Evolutionary conservation across 768 basidiomycete genomes (phyloP).

Genomic region (Suillus hirtellus): DNA sequence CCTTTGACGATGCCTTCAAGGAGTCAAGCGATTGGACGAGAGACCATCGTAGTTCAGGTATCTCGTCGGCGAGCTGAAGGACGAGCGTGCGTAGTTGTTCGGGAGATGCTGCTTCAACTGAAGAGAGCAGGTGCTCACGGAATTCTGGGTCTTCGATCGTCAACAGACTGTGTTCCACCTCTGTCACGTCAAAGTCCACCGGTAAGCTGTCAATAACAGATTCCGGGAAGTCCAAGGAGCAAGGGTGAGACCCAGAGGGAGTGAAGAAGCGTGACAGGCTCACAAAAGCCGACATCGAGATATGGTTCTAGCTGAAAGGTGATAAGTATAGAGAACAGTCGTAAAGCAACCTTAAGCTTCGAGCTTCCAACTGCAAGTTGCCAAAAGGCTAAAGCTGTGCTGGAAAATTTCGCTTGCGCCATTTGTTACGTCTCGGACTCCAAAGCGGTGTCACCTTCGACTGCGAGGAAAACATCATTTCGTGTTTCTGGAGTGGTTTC

Average conservation of each 20-base stretch:
- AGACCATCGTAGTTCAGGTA: not conserved
- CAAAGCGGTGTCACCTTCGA: not conserved
- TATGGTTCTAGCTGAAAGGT: not conserved
- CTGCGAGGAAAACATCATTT: not conserved
- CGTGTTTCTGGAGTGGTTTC: not conserved
- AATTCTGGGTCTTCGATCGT: not conserved
- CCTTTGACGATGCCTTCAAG: not conserved
- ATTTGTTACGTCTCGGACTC: not conserved
- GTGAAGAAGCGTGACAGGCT: not conserved
- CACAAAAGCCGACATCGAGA: constrained; percentile 3
- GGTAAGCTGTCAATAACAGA: not conserved
- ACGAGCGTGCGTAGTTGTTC: not conserved
- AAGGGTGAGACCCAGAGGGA: not conserved
- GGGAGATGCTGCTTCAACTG: constrained; percentile 1
- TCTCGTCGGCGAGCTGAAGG: constrained; percentile 5
- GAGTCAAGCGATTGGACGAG: not conserved
- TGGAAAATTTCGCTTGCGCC: not conserved
- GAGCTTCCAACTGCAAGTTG: not conserved
- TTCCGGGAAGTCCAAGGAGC: not conserved
- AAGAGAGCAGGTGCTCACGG: constrained; percentile 1
- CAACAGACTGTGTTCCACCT: not conserved
- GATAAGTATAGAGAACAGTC: no score
- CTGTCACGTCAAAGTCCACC: not conserved
- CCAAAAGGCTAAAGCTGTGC: not conserved
- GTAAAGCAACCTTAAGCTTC: not conserved